These are phyloP conservation scores for Populus hybrid DNA, from an alignment of 441 rosid genomes.

Conservation along the genomic window DNA sequence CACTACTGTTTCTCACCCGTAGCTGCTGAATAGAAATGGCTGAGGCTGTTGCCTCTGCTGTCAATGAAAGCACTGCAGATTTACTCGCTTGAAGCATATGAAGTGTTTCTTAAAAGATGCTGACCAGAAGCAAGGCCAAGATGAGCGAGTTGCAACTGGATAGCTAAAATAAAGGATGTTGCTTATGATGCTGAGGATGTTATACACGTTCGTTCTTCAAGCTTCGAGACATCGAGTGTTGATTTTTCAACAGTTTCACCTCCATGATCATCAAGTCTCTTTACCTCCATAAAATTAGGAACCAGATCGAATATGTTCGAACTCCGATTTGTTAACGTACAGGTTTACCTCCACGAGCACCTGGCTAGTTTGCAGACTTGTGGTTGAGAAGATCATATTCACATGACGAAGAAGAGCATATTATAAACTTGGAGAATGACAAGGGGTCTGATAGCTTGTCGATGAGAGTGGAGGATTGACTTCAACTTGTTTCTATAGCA, in stretches of 20 bases:
- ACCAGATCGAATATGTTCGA: no score
- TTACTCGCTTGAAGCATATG: slow-evolving; percentile 15
- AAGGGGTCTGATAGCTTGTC: neutral
- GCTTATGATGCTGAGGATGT: slow-evolving; percentile 25
- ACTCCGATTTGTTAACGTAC: neutral
- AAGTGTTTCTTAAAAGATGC: slow-evolving; percentile 21
- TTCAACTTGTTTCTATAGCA: no score
- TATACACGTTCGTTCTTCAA: slow-evolving; percentile 5
- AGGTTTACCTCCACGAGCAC: neutral
- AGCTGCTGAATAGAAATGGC: slow-evolving; percentile 4
- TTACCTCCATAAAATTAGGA: neutral
- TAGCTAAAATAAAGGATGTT: slow-evolving; percentile 6
- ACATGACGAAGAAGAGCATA: slow-evolving; percentile 13
- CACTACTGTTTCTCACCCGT: no score
- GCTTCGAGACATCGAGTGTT: neutral
- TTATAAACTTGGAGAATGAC: slow-evolving; percentile 15
- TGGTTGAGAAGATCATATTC: slow-evolving; percentile 4
- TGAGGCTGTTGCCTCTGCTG: slow-evolving; percentile 15
- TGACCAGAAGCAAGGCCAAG: neutral
- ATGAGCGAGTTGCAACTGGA: neutral
- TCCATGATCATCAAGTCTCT: neutral
- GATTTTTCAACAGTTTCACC: neutral
- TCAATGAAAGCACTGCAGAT: slow-evolving; percentile 8
- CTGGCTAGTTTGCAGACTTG: neutral
- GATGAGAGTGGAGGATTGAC: no score